Conservation (phyloP, 2,329 filamentous ascomycete species). For the Scedosporium apiospermum region DNA sequence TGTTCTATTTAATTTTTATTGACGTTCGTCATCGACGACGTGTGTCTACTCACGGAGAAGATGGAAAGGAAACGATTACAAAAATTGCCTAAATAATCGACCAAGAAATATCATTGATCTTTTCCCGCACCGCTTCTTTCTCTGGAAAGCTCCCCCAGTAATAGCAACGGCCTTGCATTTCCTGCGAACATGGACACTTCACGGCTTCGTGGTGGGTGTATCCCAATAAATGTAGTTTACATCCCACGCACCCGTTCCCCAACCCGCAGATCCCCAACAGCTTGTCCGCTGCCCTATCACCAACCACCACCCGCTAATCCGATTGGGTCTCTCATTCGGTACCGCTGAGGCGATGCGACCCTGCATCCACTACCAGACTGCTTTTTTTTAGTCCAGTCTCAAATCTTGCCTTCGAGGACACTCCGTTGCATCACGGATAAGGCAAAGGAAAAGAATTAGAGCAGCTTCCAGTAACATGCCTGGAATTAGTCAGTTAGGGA, state of each 20-base stretch:
- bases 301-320: not conserved
- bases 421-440: not conserved
- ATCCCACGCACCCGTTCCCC: conserved; percentile 10
- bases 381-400: not conserved
- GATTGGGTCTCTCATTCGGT: not conserved
- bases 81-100: not conserved
- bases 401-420: too few species aligned
- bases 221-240: not conserved
- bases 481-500: not conserved
- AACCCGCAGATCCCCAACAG: conserved; percentile 34
- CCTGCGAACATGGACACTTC: not conserved
- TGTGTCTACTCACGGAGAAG: not conserved
- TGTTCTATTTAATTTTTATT: not conserved
- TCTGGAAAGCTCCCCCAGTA: not conserved
- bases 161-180: not conserved
- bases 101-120: not conserved
- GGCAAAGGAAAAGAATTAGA: not conserved
- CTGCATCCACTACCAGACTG: not conserved
- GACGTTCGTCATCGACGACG: not conserved
- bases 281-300: conserved; percentile 22
- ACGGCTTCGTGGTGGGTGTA: not conserved
- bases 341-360: not conserved
- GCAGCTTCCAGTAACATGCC: not conserved
- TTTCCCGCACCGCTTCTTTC: not conserved
- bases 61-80: not conserved